These are phyloP conservation scores for Colletotrichum scovillei DNA, from an alignment of 2,329 filamentous ascomycete species.

Conservation along the genomic window DNA sequence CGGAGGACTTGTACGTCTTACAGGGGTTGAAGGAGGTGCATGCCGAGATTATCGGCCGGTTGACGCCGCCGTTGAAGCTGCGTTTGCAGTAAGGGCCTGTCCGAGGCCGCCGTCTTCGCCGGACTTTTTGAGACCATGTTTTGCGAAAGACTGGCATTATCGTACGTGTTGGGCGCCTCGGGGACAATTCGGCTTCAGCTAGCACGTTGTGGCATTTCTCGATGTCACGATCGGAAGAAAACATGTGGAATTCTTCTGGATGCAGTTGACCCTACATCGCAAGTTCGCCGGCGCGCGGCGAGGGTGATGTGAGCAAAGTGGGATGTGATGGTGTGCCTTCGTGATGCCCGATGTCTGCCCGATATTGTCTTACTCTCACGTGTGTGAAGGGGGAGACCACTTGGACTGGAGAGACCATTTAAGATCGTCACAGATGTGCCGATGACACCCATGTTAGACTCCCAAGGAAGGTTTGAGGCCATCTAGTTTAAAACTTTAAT, in stretches of 20 bases:
- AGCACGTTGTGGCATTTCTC: not conserved
- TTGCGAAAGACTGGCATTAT: too few species aligned
- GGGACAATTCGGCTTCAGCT: not conserved
- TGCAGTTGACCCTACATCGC: not conserved
- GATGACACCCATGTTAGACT: not conserved
- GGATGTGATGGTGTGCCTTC: not conserved
- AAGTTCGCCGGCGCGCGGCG: constrained; percentile 2
- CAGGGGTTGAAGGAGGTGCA: constrained; percentile 26
- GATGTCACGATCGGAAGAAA: not conserved
- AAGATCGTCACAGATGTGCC: not conserved
- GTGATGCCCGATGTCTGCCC: not conserved
- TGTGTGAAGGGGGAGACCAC: not conserved
- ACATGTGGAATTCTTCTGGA: not conserved
- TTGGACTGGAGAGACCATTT: not conserved
- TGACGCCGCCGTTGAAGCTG: constrained; percentile 25
- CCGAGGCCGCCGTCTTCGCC: too few species aligned
- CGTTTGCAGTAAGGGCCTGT: not conserved
- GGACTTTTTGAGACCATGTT: too few species aligned
- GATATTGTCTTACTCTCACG: not conserved
- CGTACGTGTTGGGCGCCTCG: not conserved
- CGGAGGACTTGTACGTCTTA: constrained; percentile 12
- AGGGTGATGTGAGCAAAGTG: not conserved
- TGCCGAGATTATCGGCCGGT: constrained; percentile 15
- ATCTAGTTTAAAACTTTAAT: not conserved
- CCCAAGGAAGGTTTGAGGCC: not conserved